Evolutionary conservation across 2,329 filamentous ascomycete genomes (phyloP), one percentile per base, ranked within the genome.

Genomic region (Colletotrichum spaethianum): DNA sequence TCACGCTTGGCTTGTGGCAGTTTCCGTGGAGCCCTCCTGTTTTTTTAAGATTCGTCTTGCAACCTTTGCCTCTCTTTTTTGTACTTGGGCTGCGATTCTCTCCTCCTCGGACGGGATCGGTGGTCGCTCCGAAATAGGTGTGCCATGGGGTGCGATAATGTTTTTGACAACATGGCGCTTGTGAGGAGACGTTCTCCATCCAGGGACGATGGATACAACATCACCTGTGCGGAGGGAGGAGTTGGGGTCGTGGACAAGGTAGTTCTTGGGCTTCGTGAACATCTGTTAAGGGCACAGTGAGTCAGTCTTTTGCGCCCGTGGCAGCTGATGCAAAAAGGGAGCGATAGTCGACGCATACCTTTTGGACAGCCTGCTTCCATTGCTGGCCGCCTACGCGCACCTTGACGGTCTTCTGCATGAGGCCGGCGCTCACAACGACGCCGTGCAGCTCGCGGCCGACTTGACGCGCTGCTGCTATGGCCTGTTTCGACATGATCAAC

Each of bases 391-490:
- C 91, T 18, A 95, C 87, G 75, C 91, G 89, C 74, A 95, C 93
- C 82, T 93, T 95, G 69, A 95, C 93, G 3, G 93, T 95, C 82
- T 92, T 93, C 71, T 90, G 83, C 92, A 95, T 95, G 71, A 92
- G 87, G 26, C 93, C 94, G 8, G 93, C 91, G 52, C 93, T 94
- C 61, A 95, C 89, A 31, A 96, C 94, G 50, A 96, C 90, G 74
- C 93, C 93, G 73, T 87, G 86, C 69, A 90, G 79, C 77, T 90
- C 86, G 72, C 86, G 85, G 63, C 84, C 85, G 61, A 85, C 84
- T 65, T 81, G 82, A 65, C 82, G 82, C 68, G 84, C 82, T 42
- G 83, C 83, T 18, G 76, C 74, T 8, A 77, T 75, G 42, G 75
- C 74, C 48, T 78, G 76, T 18, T 75, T 78, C n/a, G 84, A 82